Base-by-base conservation (phyloP, 2,329 filamentous ascomycete species). In the Colletotrichum neosansevieriae region DNA sequence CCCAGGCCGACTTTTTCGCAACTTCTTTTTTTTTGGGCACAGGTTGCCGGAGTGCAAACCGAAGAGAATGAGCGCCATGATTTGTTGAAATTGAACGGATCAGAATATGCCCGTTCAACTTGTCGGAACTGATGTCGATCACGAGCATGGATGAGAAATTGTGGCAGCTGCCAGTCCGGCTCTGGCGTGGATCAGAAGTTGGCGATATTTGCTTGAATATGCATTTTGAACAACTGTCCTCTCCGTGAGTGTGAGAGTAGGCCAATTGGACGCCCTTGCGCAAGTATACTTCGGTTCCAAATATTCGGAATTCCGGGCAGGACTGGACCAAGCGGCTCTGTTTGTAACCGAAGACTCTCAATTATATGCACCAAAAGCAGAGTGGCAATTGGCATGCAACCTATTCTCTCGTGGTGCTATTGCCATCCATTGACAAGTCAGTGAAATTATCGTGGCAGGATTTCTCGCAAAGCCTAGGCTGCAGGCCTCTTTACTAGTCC, bases 111-210 rank as follows among this genome's bases (percentile, higher is more conserved):
- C 9, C 50, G 47, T 29, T 32, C 32, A 50, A 54, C 40, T 65
- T n/a, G 40, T 54, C 17, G 34, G 15, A 38, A 44, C 49, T 38
- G 19, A n/a, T 64, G 64, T 68, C 61, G 61, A 59, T 54, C 47
- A 19, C 17, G 45, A 12, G n/a, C n/a, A 65, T 53, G 61, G 53
- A 64, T 53, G 38, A 19, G 34, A 45, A 42, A 36, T 38, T 67
- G 29, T 32, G 57, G 42, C 57, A 59, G 44, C 17, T 60, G 64
- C 17, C 17, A 32, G 53, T 47, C 12, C 45, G 32, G 29, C 13
- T 70, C 67, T 67, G 54, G 58, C 58, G 53, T 53, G 42, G 49
- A 70, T 70, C 67, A 60, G 67, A 70, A 58, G 13, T 45, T 21
- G 51, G 21, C 51, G 59, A 58, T 24, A 45, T 53, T 15, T 29